Base-by-base conservation (phyloP, 2,329 filamentous ascomycete species). In the Myriangium duriaei region DNA sequence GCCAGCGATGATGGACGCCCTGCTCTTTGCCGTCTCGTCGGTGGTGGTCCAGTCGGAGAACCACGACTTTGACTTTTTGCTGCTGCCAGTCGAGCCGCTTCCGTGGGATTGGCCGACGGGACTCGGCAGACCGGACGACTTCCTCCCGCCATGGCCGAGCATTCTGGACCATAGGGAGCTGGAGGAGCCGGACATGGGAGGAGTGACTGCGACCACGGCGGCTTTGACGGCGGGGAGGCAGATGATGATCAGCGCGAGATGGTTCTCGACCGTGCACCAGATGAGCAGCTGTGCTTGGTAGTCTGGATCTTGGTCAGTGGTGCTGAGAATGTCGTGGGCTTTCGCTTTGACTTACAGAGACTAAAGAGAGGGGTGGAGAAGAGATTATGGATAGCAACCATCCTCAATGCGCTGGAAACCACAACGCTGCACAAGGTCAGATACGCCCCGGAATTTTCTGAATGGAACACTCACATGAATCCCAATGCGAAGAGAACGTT, bases 211-310 rank as follows among this genome's bases (percentile, higher is more conserved):
- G 29, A 34, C 31, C 28, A 38, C 34, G 21, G 32, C 34, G 35
- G 43, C 41, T 37, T 57, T 59, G 30, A 58, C 52, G 40, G 45
- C 50, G 6, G 56, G 55, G 1, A 54, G 52, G 37, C 56, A 59
- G 16, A 55, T 51, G 30, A 58, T 56, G 34, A 57, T 48, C 30
- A 59, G 49, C 24, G 55, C 55, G 28, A 57, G 42, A 43, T 59
- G 55, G 41, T 57, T 58, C 42, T 59, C 56, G n/a, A 57, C 43
- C 3, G 53, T 51, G 13, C 50, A 50, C 45, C 53, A 57, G 17
- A 58, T 48, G 50, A 58, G 56, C 21, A 42, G 40, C 29, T 38
- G 38, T 14, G 34, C 36, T 33, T 39, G 30, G 30, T 39, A 39
- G 36, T 39, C 36, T 39, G 29, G 10, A 14, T 16, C n/a, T 6